phyloP scores from a whole-genome alignment of 1,139 yeast species.

The Geotrichum restrictum region DNA sequence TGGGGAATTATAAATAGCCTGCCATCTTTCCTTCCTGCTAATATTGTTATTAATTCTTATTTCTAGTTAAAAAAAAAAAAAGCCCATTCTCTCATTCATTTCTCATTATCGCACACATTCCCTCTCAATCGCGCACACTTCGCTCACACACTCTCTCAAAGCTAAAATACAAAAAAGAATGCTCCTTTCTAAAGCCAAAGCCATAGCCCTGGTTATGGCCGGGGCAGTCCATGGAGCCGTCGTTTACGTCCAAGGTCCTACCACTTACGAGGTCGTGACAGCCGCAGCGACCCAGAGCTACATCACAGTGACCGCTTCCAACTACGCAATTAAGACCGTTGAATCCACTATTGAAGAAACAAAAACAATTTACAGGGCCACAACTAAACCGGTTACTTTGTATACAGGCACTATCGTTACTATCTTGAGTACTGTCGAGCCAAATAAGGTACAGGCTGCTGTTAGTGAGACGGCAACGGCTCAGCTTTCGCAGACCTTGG shows the following conservation, averaged over 20 bases:
- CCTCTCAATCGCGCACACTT: no score
- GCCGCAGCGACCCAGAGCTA: conserved; percentile 25
- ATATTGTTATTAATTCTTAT: not conserved
- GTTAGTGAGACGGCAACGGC: conserved; percentile 24
- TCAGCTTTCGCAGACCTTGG: conserved; percentile 26
- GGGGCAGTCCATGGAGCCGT: conserved; percentile 23
- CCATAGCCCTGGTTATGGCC: conserved; percentile 16
- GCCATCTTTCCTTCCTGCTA: not conserved
- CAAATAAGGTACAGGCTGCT: conserved; percentile 33
- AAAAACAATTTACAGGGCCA: conserved; percentile 32
- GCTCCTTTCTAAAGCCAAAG: conserved; percentile 9
- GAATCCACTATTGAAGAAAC: conserved; percentile 33
- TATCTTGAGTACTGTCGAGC: conserved; percentile 30
- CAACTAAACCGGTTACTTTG: conserved; percentile 30
- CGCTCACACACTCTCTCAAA: not conserved
- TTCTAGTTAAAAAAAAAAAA: not conserved
- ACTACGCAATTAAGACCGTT: conserved; percentile 25
- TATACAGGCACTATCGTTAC: conserved; percentile 33
- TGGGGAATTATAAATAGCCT: not conserved
- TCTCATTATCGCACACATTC: no score
- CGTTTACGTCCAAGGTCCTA: conserved; percentile 22
- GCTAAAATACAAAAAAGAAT: no score
- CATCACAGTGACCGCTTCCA: conserved; percentile 28
- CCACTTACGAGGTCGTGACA: conserved; percentile 24
- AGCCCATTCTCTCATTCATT: no score